Conservation (phyloP, 1,284 basidiomycete genomes). For the Cryptococcus jaspeensis region DNA sequence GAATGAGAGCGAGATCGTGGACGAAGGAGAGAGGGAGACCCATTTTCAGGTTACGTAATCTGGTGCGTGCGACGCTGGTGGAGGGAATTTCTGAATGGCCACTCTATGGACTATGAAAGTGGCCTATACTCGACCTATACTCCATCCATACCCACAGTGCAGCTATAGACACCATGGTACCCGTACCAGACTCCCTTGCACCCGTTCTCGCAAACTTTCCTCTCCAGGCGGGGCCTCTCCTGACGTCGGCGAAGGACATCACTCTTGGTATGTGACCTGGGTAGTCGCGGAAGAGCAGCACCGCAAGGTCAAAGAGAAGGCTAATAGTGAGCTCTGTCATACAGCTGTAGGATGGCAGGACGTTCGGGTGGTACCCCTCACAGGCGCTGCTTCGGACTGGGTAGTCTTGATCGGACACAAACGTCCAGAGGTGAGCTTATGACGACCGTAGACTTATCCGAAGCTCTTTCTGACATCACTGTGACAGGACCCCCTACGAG, state of each 20-base stretch:
- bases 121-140: too few relatives aligned
- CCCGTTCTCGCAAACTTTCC: slow-evolving; percentile 25
- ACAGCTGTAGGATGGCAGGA: slow-evolving; percentile 51
- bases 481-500: slow-evolving; percentile 44
- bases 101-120: too few relatives aligned
- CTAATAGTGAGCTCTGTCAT: not conserved
- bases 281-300: not conserved
- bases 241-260: slow-evolving; percentile 47
- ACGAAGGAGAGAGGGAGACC: not conserved
- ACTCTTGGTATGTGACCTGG: slow-evolving; percentile 37
- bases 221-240: slow-evolving; percentile 44
- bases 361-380: slow-evolving; percentile 31
- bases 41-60: too few relatives aligned
- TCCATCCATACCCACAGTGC: too few relatives aligned
- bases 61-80: too few relatives aligned
- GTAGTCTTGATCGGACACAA: slow-evolving; percentile 45
- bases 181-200: slow-evolving; percentile 12
- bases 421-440: slow-evolving; percentile 31
- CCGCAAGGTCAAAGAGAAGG: not conserved
- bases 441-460: not conserved
- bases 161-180: not conserved
- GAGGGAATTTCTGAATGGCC: too few relatives aligned
- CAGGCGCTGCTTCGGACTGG: slow-evolving; percentile 32
- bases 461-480: not conserved
- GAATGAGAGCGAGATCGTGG: not conserved